Evolutionary conservation across 1,284 basidiomycete genomes (phyloP).

Genomic region (Coniferiporia sulphurascens): DNA sequence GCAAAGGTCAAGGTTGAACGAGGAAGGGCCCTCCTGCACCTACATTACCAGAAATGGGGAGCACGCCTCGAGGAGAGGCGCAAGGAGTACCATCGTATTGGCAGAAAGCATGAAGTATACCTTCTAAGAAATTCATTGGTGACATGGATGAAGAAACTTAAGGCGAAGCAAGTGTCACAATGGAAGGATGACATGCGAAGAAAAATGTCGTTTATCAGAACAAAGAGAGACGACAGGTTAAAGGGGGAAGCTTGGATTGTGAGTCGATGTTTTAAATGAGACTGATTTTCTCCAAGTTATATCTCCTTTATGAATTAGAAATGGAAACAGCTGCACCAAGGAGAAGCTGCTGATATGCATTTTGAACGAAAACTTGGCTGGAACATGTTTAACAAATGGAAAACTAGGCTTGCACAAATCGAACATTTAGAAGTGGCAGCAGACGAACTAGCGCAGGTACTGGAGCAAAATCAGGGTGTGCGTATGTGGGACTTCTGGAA

Average conservation of each 20-base stretch:
- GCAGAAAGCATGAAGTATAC: constrained; percentile 5
- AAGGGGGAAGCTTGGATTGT: constrained; percentile 19
- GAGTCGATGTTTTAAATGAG: not conserved
- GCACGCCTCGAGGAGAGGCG: not conserved
- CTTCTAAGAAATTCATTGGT: constrained; percentile 1
- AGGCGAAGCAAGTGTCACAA: constrained; percentile 2
- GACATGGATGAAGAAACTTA: constrained; percentile 15
- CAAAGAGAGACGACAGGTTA: constrained; percentile 17
- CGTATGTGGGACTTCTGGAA: constrained; percentile 16
- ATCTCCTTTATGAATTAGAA: not conserved
- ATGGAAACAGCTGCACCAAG: constrained; percentile 8
- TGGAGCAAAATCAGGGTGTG: constrained; percentile 1
- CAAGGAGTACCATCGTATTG: constrained; percentile 2
- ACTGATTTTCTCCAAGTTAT: not conserved
- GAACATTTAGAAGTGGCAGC: constrained; percentile 8
- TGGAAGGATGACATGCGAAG: constrained; percentile 21
- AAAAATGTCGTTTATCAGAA: constrained; percentile 18
- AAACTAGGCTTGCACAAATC: not conserved
- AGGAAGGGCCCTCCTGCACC: constrained; percentile 20
- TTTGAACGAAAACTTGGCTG: constrained; percentile 3
- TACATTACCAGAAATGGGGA: constrained; percentile 17
- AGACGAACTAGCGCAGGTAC: not conserved
- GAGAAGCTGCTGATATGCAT: constrained; percentile 1
- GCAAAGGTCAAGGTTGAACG: constrained; percentile 24
- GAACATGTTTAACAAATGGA: constrained; percentile 9